Conservation (phyloP, 2,329 filamentous ascomycete species). For the Malbranchea cinnamomea region DNA sequence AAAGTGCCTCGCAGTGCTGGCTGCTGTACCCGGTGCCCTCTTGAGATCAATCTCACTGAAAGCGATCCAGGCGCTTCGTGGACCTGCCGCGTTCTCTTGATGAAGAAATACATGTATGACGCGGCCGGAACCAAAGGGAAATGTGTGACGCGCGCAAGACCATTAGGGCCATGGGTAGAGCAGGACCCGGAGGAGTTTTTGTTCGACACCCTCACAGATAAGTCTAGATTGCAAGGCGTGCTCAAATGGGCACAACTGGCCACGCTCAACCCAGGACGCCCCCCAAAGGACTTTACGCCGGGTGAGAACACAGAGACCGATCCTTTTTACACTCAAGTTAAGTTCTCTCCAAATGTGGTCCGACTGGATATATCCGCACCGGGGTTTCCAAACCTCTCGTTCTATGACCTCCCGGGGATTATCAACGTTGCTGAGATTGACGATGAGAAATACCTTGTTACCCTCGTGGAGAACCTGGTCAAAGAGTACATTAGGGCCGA, state of each 20-base stretch:
- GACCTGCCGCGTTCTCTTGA: constrained; percentile 53
- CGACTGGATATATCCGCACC: constrained; percentile 61
- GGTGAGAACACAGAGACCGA: constrained; percentile 27
- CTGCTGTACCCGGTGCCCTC: constrained; percentile 65
- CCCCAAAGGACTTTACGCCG: constrained; percentile 41
- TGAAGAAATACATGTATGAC: constrained; percentile 47
- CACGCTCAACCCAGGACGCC: constrained; percentile 50
- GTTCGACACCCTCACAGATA: constrained; percentile 51
- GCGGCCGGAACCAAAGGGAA: constrained; percentile 19
- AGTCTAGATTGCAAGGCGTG: constrained; percentile 48
- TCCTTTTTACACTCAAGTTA: constrained; percentile 31
- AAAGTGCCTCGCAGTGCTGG: constrained; percentile 55
- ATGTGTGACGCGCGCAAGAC: constrained; percentile 36
- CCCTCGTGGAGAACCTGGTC: constrained; percentile 57
- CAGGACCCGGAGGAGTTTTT: constrained; percentile 31
- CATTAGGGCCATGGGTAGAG: constrained; percentile 52
- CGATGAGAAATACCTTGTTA: constrained; percentile 52
- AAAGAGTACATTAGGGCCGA: constrained; percentile 52
- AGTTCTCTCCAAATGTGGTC: constrained; percentile 73
- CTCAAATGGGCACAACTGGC: constrained; percentile 65
- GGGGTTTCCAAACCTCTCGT: constrained; percentile 56
- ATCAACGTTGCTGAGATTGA: constrained; percentile 54
- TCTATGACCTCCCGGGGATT: constrained; percentile 74
- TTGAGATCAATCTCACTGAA: constrained; percentile 58
- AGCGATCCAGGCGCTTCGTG: constrained; percentile 35